Percentiles rank a stretch among this genome's conserved stretches.
Evolutionary conservation across 805 yeast genomes (phyloP).

Genomic region (Lachancea meyersii): DNA sequence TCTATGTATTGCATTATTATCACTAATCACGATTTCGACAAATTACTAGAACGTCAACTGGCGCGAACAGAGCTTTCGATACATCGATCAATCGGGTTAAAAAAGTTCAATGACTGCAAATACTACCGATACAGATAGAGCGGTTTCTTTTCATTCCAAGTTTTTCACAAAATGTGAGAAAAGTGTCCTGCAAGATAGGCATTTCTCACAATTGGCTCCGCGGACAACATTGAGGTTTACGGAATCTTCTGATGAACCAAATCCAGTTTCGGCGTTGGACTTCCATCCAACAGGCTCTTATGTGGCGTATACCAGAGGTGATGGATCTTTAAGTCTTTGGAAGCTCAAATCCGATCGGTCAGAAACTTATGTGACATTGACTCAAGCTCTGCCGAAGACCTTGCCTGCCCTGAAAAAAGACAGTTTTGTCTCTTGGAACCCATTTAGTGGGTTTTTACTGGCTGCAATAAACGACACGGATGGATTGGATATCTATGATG

Average conservation of each 20-base stretch:
- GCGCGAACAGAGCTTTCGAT: background rate
- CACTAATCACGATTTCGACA: background rate
- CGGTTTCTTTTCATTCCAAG: background rate
- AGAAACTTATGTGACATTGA: slow-evolving; percentile 8
- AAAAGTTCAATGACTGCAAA: background rate
- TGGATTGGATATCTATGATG: slow-evolving; percentile 22
- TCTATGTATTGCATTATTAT: too few relatives aligned
- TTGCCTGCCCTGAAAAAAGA: slow-evolving; percentile 6
- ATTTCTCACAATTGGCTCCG: slow-evolving; percentile 16
- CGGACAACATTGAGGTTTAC: slow-evolving; percentile 14
- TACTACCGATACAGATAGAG: background rate
- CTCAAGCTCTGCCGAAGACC: slow-evolving; percentile 9
- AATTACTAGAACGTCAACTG: background rate
- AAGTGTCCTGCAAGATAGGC: slow-evolving; percentile 22
- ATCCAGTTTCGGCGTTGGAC: slow-evolving; percentile 22
- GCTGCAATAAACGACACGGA: slow-evolving; percentile 22
- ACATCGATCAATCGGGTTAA: background rate
- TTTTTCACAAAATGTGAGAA: slow-evolving; percentile 2
- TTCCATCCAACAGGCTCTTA: slow-evolving; percentile 24
- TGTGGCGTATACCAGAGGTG: slow-evolving; percentile 28
- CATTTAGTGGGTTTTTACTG: slow-evolving; percentile 17
- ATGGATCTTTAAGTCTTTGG: slow-evolving; percentile 30
- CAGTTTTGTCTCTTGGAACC: slow-evolving; percentile 27
- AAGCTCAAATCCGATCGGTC: slow-evolving; percentile 8
- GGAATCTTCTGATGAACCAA: slow-evolving; percentile 16